A percentile compares a stretch with the other conserved stretches of the same genome.
These are phyloP conservation scores for Pseudozyma hubeiensis DNA, from an alignment of 1,284 basidiomycete species.

Conservation along the genomic window DNA sequence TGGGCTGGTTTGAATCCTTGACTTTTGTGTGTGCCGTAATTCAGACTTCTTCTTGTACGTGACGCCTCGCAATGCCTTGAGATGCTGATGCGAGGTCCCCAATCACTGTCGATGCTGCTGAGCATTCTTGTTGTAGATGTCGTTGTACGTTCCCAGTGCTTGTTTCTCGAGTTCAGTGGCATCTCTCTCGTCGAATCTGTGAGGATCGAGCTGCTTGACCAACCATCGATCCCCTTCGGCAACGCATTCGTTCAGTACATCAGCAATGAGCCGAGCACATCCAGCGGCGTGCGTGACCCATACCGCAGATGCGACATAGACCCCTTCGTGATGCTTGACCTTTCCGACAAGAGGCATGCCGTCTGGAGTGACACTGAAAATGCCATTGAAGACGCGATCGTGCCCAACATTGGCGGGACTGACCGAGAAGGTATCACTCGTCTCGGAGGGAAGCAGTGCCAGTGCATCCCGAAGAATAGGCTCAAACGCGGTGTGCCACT, in stretches of 20 bases:
- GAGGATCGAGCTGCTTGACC: constrained; percentile 1
- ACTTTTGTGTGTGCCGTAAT: too few species aligned
- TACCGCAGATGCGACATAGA: constrained; percentile 11
- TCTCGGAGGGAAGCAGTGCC: constrained; percentile 1
- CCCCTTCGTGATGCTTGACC: not conserved
- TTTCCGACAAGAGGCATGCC: constrained; percentile 11
- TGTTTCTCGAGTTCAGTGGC: not conserved
- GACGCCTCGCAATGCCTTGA: too few species aligned
- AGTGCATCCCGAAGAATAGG: constrained; percentile 1
- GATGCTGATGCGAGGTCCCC: too few species aligned
- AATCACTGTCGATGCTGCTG: not conserved
- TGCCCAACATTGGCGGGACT: not conserved
- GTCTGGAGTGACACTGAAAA: constrained; percentile 25
- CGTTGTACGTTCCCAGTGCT: constrained; percentile 14
- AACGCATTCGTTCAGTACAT: constrained; percentile 1
- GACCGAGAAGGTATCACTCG: not conserved
- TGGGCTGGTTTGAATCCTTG: too few species aligned
- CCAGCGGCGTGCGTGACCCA: constrained; percentile 23
- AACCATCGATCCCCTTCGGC: constrained; percentile 5
- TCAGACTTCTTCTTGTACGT: too few species aligned
- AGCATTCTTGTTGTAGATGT: constrained; percentile 23
- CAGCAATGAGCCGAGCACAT: constrained; percentile 12
- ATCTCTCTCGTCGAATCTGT: constrained; percentile 8
- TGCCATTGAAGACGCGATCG: constrained; percentile 11
- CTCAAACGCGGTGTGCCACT: constrained; percentile 8